phyloP scores from a whole-genome alignment of 345 rosid genomes.

The Syzygium jambos region DNA sequence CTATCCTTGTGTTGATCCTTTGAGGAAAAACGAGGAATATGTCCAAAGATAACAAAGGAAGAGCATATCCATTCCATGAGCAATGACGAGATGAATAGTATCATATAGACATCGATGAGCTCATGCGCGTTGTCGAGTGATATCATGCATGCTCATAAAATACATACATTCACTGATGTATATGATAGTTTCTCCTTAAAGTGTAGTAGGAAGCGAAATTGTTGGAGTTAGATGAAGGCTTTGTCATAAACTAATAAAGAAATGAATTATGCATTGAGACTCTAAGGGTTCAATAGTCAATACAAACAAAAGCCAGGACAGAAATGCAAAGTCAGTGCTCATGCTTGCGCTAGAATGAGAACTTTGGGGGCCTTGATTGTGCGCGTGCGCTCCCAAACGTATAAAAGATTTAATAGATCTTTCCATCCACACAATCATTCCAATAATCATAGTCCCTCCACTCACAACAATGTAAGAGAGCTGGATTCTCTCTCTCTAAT shows the following conservation, averaged over 20 bases:
- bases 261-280: background rate
- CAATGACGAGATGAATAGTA: background rate
- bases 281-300: background rate
- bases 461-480: background rate
- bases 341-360: constrained; percentile 1
- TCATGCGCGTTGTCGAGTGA: background rate
- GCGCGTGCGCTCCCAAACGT: constrained; percentile 1
- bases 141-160: background rate
- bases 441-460: background rate
- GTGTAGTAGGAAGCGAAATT: background rate
- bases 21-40: background rate
- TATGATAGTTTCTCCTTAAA: background rate
- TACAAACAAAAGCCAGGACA: background rate
- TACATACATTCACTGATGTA: background rate
- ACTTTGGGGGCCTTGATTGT: background rate
- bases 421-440: constrained; percentile 3
- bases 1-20: background rate
- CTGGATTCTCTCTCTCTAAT: background rate
- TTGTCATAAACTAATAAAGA: background rate
- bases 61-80: background rate
- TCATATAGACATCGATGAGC: background rate
- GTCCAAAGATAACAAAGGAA: background rate
- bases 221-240: background rate
- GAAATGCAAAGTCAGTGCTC: background rate
- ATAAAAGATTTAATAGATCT: background rate